Percentiles rank a stretch among this genome's conserved stretches.
phyloP scores from a whole-genome alignment of 208 protist genomes.

The Leptomonas seymouri region DNA sequence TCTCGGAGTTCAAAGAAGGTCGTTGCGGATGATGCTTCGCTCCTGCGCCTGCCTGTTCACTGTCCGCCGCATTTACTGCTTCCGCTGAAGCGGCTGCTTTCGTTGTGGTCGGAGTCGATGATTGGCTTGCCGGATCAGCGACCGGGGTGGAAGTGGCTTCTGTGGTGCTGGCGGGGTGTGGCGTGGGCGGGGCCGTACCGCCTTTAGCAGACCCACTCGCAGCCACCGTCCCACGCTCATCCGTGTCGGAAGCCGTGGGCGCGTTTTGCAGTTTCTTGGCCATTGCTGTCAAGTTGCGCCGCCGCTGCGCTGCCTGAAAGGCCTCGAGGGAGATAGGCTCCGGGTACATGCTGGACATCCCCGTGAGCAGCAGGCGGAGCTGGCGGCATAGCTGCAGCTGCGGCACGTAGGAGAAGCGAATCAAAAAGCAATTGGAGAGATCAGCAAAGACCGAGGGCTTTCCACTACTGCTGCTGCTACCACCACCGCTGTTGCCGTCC shows the following conservation, averaged over 20 bases:
- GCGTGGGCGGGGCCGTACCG: background rate
- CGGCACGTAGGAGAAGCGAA: slow-evolving; percentile 56
- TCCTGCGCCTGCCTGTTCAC: background rate
- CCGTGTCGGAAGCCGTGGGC: background rate
- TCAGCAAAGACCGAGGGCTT: background rate
- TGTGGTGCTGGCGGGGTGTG: background rate
- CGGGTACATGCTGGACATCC: slow-evolving; percentile 31
- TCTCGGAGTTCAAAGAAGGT: slow-evolving; percentile 15
- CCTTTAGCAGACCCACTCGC: background rate
- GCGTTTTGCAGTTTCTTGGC: slow-evolving; percentile 11
- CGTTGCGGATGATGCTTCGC: background rate
- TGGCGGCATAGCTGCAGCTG: slow-evolving; percentile 60
- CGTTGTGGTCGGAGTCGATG: no score
- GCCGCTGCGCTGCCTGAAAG: slow-evolving; percentile 42
- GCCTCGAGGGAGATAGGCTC: slow-evolving; percentile 25
- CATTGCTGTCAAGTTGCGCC: slow-evolving; percentile 33
- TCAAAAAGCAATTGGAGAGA: slow-evolving; percentile 24
- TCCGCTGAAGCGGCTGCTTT: background rate
- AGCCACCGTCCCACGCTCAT: no score
- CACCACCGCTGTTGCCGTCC: background rate
- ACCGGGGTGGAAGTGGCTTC: background rate
- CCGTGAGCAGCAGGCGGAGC: slow-evolving; percentile 44
- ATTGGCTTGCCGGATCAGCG: no score
- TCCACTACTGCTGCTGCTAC: background rate
- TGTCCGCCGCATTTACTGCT: background rate